Conservation (phyloP, 192 early-diverging fungal species). For the Coemansia sp. region DNA sequence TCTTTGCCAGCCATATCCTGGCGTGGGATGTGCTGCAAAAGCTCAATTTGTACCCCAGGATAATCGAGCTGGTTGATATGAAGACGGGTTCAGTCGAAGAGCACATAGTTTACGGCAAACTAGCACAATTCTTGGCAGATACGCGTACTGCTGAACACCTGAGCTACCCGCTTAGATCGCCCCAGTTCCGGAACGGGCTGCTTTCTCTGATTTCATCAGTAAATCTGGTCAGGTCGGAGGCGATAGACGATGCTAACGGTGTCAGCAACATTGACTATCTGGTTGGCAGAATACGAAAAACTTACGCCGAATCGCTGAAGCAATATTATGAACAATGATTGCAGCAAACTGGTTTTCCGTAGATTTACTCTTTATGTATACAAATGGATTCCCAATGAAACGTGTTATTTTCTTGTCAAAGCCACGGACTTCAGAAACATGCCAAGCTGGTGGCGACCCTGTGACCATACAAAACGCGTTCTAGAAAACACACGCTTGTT, state of each 20-base stretch:
- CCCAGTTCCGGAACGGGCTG: constrained; percentile 33
- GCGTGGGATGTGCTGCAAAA: constrained; percentile 35
- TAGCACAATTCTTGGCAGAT: constrained; percentile 34
- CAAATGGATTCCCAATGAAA: neutral
- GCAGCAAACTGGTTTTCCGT: neutral
- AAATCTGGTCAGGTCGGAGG: constrained; percentile 22
- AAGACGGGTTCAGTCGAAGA: constrained; percentile 29
- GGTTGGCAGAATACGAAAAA: constrained; percentile 22
- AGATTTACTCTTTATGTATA: neutral
- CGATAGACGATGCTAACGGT: constrained; percentile 22
- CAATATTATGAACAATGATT: constrained; percentile 18
- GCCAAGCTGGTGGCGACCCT: neutral
- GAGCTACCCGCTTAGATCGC: constrained; percentile 16
- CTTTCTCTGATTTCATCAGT: constrained; percentile 23
- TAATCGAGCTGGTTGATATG: constrained; percentile 18
- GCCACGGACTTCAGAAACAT: neutral
- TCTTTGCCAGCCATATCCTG: constrained; percentile 1
- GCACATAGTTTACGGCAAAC: constrained; percentile 29
- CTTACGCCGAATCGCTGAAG: constrained; percentile 22
- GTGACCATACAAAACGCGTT: neutral
- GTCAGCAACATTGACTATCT: constrained; percentile 39
- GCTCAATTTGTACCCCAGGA: constrained; percentile 33
- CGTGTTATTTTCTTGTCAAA: neutral
- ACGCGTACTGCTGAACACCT: constrained; percentile 23
- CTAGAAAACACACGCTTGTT: neutral